Conservation (phyloP, 768 basidiomycete species). For the Mycena indigotica region DNA sequence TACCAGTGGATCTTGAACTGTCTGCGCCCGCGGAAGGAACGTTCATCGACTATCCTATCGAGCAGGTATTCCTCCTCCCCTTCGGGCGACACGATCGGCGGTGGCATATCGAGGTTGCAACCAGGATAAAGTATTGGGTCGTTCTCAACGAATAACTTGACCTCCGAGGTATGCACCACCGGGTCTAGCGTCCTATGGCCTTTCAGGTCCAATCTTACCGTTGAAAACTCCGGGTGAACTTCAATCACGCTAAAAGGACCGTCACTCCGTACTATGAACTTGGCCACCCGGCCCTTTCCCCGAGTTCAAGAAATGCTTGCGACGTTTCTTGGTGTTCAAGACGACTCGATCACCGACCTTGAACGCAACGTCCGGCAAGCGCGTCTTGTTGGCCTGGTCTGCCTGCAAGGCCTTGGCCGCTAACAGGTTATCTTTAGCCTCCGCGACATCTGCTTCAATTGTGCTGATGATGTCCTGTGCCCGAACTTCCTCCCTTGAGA, state of each 20-base stretch:
- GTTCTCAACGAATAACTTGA: slow-evolving; percentile 32
- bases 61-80: slow-evolving; percentile 28
- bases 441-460: slow-evolving; percentile 17
- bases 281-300: slow-evolving; percentile 37
- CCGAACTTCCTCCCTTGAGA: neutral
- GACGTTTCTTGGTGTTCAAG: slow-evolving; percentile 36
- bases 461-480: neutral
- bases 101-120: neutral
- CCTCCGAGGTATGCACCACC: slow-evolving; percentile 36
- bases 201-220: slow-evolving; percentile 30
- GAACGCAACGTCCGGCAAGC: slow-evolving; percentile 25
- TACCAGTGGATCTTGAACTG: neutral
- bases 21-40: neutral
- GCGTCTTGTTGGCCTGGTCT: slow-evolving; percentile 30
- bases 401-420: slow-evolving; percentile 33
- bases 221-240: slow-evolving; percentile 15
- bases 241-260: slow-evolving; percentile 27
- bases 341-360: slow-evolving; percentile 38
- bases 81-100: slow-evolving; percentile 16
- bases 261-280: slow-evolving; percentile 45
- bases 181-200: slow-evolving; percentile 27
- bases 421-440: slow-evolving; percentile 38
- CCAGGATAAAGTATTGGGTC: slow-evolving; percentile 33
- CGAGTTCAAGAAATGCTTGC: slow-evolving; percentile 32
- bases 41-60: slow-evolving; percentile 32